phyloP scores from a whole-genome alignment of 345 rosid species.

The Gossypium ekmanianum region DNA sequence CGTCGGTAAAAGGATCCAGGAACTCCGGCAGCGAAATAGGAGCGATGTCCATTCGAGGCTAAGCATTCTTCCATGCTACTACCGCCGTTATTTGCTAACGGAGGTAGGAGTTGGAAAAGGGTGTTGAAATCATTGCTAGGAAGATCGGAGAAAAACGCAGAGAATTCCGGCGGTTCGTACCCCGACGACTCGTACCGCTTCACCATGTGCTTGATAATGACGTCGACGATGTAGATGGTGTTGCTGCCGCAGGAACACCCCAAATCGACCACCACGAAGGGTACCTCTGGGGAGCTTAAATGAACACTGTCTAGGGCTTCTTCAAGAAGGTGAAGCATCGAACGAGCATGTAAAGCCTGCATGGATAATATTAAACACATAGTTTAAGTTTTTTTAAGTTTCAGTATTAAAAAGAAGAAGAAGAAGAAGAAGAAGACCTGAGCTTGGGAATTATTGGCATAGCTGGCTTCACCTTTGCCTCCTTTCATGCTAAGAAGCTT shows the following conservation, averaged over 20 bases:
- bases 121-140: conserved; percentile 96
- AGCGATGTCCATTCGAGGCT: conserved; percentile 65
- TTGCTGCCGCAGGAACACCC: conserved; percentile 87
- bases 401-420: too few relatives aligned
- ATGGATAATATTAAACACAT: background rate
- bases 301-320: conserved; percentile 76
- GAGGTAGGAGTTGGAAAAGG: conserved; percentile 84
- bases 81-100: conserved; percentile 43
- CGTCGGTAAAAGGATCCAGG: conserved; percentile 88
- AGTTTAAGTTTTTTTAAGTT: too few relatives aligned
- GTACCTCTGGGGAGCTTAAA: conserved; percentile 45
- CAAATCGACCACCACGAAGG: conserved; percentile 81
- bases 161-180: conserved; percentile 63
- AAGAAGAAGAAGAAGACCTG: conserved; percentile 37
- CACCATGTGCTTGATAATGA: conserved; percentile 75
- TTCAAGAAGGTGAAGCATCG: conserved; percentile 80
- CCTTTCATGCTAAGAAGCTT: conserved; percentile 89
- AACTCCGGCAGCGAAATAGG: conserved; percentile 78
- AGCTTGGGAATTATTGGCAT: conserved; percentile 94
- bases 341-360: conserved; percentile 87
- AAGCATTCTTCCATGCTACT: conserved; percentile 87
- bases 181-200: conserved; percentile 60
- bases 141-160: conserved; percentile 85
- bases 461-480: conserved; percentile 87
- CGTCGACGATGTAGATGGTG: conserved; percentile 59